These are phyloP conservation scores for Anthracocystis setariae DNA, from an alignment of 1,284 basidiomycete genomes.

Conservation along the genomic window DNA sequence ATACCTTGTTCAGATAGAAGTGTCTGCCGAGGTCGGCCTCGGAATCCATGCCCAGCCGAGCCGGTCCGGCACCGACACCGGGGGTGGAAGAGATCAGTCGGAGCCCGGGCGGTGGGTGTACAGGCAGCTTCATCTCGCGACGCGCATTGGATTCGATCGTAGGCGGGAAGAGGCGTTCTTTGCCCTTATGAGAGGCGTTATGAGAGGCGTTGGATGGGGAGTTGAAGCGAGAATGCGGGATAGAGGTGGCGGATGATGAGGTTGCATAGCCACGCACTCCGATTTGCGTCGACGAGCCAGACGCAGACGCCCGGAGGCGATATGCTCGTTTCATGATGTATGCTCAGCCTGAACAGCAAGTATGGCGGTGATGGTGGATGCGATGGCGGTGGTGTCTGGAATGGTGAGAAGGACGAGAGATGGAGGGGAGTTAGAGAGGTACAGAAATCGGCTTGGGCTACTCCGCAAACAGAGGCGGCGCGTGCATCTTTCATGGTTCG, in stretches of 20 bases:
- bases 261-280: conserved; percentile 1
- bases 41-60: conserved; percentile 29
- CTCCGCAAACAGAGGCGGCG: conserved; percentile 18
- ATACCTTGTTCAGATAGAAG: conserved; percentile 85
- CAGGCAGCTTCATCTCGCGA: conserved; percentile 1
- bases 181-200: conserved; percentile 16
- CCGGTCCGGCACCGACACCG: not conserved
- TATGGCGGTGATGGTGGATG: not conserved
- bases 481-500: not conserved
- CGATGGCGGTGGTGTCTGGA: not conserved
- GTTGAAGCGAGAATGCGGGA: conserved; percentile 1
- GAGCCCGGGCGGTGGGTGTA: conserved; percentile 10
- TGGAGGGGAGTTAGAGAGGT: not conserved
- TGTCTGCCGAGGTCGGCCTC: conserved; percentile 69
- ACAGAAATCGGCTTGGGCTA: not conserved
- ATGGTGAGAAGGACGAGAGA: not conserved
- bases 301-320: not conserved
- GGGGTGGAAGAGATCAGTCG: conserved; percentile 5
- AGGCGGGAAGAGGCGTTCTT: conserved; percentile 7
- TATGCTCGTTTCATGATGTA: conserved; percentile 10
- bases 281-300: not conserved
- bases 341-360: not conserved
- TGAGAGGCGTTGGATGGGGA: not conserved
- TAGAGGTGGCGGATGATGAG: conserved; percentile 7
- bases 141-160: not conserved